Conservation (phyloP, 208 protist genomes). For the Trypanosoma mega region DNA sequence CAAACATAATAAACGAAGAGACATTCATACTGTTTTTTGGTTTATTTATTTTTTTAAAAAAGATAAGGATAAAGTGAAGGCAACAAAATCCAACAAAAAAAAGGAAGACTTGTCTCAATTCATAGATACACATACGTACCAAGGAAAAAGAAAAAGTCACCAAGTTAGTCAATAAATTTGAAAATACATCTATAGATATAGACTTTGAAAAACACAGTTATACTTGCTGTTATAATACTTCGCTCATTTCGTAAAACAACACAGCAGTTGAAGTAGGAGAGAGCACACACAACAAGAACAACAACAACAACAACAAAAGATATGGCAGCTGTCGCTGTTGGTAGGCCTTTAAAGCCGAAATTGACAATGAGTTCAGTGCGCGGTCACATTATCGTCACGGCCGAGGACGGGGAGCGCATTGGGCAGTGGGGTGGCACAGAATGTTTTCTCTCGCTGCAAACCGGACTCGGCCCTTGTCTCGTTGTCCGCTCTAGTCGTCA, state of each 20-base stretch:
- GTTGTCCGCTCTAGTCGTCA: slow-evolving; percentile 72
- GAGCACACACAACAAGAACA: no score
- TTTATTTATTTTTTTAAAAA: no score
- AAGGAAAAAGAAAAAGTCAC: no score
- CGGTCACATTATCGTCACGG: slow-evolving; percentile 54
- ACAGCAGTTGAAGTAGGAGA: no score
- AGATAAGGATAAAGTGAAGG: background rate
- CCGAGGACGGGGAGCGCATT: slow-evolving; percentile 64
- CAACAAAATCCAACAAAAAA: background rate
- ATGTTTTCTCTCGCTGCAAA: slow-evolving; percentile 79
- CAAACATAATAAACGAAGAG: no score
- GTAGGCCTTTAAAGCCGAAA: slow-evolving; percentile 45
- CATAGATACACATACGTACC: no score
- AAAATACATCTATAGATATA: background rate
- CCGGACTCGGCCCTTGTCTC: slow-evolving; percentile 68
- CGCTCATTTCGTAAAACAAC: no score
- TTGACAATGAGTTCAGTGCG: slow-evolving; percentile 55
- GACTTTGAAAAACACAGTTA: background rate
- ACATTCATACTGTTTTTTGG: no score
- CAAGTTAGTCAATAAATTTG: no score
- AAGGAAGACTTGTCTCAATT: background rate
- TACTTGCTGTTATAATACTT: no score
- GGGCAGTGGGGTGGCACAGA: slow-evolving; percentile 83
- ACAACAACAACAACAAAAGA: no score
- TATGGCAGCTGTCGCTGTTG: slow-evolving; percentile 1